These are phyloP conservation scores for Amanita subjunquillea DNA, from an alignment of 768 basidiomycete species.

Conservation along the genomic window DNA sequence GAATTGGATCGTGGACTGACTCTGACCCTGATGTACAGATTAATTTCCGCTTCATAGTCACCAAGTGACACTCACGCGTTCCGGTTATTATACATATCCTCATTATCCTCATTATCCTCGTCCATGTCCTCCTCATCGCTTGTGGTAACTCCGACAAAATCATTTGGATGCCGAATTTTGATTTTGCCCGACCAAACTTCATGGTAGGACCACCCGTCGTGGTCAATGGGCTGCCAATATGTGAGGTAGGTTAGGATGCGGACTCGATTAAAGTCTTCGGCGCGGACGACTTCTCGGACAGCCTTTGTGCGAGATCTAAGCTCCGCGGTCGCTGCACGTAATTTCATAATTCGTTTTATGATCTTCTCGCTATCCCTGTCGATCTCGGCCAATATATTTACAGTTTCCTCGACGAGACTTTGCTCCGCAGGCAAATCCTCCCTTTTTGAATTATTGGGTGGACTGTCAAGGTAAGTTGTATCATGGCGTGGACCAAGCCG, in stretches of 20 bases:
- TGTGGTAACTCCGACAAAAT: constrained; percentile 8
- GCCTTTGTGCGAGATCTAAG: constrained; percentile 7
- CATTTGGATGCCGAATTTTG: constrained; percentile 3
- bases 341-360: constrained; percentile 2
- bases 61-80: background rate
- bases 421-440: constrained; percentile 10
- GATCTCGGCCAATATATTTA: constrained; percentile 10
- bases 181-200: constrained; percentile 12
- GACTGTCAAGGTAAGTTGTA: constrained; percentile 10
- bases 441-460: constrained; percentile 3
- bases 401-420: constrained; percentile 8
- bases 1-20: background rate
- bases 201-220: constrained; percentile 9
- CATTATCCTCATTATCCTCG: background rate
- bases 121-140: constrained; percentile 9
- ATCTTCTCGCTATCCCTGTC: constrained; percentile 5
- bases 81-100: background rate
- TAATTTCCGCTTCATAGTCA: background rate
- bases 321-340: constrained; percentile 5
- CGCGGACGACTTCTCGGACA: constrained; percentile 6
- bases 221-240: constrained; percentile 6
- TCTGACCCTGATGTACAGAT: background rate
- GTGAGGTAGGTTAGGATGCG: constrained; percentile 11
- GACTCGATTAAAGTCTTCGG: constrained; percentile 9
- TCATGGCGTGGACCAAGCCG: background rate